A percentile compares a stretch with the other conserved stretches of the same genome.
Evolutionary conservation across 129 eudicot species (phyloP).

Genomic region (Tagetes erecta): DNA sequence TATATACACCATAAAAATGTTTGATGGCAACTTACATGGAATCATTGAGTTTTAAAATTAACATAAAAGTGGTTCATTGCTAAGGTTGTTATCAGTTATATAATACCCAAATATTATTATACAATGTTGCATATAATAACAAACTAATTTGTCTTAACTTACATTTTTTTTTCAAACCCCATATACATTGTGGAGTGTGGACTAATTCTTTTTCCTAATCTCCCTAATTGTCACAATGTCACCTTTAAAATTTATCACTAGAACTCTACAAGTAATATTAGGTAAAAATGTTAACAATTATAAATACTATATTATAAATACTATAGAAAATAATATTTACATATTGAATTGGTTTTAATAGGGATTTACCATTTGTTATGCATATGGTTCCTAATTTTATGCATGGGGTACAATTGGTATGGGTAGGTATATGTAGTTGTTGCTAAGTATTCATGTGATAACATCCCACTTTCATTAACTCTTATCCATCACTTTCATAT

Average conservation of each 20-base stretch:
- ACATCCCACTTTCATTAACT: too few species aligned
- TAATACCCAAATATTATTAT: background rate
- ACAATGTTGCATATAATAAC: slow-evolving; percentile 22
- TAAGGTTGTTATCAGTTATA: too few species aligned
- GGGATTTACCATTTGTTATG: too few species aligned
- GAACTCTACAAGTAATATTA: background rate
- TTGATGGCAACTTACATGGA: slow-evolving; percentile 31
- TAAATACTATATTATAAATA: too few species aligned
- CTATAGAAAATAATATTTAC: too few species aligned
- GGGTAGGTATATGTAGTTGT: too few species aligned
- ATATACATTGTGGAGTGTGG: slow-evolving; percentile 9
- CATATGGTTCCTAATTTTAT: too few species aligned
- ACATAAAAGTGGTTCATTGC: slow-evolving; percentile 12
- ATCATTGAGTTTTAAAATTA: slow-evolving; percentile 23
- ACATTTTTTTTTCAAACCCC: slow-evolving; percentile 6
- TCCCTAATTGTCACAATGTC: background rate
- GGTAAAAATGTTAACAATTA: background rate
- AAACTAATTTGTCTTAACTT: slow-evolving; percentile 25
- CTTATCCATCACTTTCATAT: too few species aligned
- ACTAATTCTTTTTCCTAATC: background rate
- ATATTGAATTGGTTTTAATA: too few species aligned
- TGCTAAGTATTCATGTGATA: too few species aligned
- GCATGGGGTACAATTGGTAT: too few species aligned
- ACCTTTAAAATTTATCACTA: background rate
- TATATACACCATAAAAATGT: background rate